Percentiles rank a stretch among this genome's conserved stretches.
phyloP scores from a whole-genome alignment of 2,329 filamentous ascomycete genomes.

The Aspergillus flavus region DNA sequence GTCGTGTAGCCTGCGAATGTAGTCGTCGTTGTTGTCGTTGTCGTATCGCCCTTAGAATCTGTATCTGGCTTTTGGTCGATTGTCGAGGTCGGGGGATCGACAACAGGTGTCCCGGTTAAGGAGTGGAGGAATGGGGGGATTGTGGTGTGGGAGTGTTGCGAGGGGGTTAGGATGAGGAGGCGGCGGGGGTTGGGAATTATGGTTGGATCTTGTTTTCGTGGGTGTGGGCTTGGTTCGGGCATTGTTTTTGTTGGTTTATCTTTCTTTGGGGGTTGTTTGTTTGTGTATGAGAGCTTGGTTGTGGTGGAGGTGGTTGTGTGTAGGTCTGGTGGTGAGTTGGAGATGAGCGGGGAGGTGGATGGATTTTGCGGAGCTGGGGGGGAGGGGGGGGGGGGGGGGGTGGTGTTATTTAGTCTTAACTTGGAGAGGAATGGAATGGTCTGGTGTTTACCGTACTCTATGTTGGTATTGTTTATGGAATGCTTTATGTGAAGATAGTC shows the following conservation, averaged over 20 bases:
- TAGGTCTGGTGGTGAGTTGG: not conserved
- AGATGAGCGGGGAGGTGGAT: not conserved
- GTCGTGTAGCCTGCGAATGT: conserved; percentile 50
- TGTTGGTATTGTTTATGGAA: not conserved
- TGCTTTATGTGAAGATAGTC: not conserved
- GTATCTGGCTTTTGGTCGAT: not conserved
- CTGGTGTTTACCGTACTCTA: too few relatives aligned
- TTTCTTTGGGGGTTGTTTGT: not conserved
- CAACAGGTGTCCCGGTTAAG: conserved; percentile 37
- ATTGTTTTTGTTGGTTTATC: conserved; percentile 5
- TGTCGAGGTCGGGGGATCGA: conserved; percentile 11
- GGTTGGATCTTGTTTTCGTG: conserved; percentile 9
- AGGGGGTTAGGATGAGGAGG: conserved; percentile 44
- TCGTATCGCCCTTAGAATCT: too few relatives aligned
- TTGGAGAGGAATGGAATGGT: too few relatives aligned
- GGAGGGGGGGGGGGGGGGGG: too few relatives aligned
- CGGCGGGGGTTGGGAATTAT: conserved; percentile 43
- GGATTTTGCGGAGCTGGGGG: not conserved
- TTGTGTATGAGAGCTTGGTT: not conserved
- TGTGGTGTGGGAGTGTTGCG: conserved; percentile 35
- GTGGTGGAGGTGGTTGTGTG: not conserved
- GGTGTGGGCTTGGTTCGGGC: conserved; percentile 5
- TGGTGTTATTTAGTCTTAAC: too few relatives aligned
- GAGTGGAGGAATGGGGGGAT: conserved; percentile 41
- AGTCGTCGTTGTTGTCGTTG: not conserved